Percentiles rank a stretch among this genome's conserved stretches.
Evolutionary conservation across 192 early-diverging fungal genomes (phyloP).

Genomic region (Mortierella antarctica): DNA sequence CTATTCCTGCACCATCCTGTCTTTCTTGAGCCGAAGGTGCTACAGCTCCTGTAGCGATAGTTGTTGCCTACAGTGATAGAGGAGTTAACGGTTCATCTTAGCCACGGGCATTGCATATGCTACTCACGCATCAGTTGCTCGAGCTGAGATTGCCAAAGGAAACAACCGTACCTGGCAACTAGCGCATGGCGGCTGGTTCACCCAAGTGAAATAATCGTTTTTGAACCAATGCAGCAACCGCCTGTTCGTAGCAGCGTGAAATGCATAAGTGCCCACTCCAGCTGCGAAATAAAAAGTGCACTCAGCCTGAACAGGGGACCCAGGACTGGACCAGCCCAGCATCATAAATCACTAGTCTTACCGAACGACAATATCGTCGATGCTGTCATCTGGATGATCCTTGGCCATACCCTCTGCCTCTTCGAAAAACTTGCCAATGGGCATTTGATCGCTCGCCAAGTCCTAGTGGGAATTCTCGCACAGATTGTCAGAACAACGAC

Average conservation of each 20-base stretch:
- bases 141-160: background rate
- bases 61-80: slow-evolving; percentile 28
- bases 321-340: too few relatives aligned
- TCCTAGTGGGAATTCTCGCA: slow-evolving; percentile 37
- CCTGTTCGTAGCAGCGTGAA: background rate
- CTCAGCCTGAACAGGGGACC: too few relatives aligned
- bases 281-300: background rate
- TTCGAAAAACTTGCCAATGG: slow-evolving; percentile 54
- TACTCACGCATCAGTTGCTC: background rate
- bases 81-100: background rate
- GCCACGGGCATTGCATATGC: too few relatives aligned
- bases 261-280: background rate
- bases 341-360: background rate
- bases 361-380: slow-evolving; percentile 38
- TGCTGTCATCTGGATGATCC: slow-evolving; percentile 38
- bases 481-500: background rate
- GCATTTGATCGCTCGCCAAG: slow-evolving; percentile 54
- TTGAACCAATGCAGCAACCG: slow-evolving; percentile 66
- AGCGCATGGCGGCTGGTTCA: slow-evolving; percentile 56
- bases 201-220: slow-evolving; percentile 64
- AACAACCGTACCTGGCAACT: slow-evolving; percentile 45
- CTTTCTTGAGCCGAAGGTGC: slow-evolving; percentile 54
- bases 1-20: slow-evolving; percentile 47
- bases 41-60: slow-evolving; percentile 4
- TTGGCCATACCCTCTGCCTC: slow-evolving; percentile 49